These are phyloP conservation scores for Bruguiera hainesii DNA, from an alignment of 441 rosid species.

Conservation along the genomic window DNA sequence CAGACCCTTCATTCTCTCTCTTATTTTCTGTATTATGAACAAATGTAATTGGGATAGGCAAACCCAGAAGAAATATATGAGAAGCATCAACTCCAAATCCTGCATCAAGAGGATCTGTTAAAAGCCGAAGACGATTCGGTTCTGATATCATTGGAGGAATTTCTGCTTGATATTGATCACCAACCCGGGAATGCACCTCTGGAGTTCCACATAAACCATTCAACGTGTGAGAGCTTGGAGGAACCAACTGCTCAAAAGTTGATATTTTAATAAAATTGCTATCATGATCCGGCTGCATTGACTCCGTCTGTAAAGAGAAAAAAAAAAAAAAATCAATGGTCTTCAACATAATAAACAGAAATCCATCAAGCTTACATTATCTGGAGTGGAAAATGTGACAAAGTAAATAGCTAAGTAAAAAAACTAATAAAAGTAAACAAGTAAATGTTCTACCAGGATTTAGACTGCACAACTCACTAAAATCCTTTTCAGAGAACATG, in stretches of 20 bases:
- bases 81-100: slow-evolving; percentile 28
- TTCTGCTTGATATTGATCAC: slow-evolving; percentile 61
- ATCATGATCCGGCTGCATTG: slow-evolving; percentile 31
- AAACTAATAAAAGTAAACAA: slow-evolving; percentile 11
- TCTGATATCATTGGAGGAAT: slow-evolving; percentile 60
- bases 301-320: slow-evolving; percentile 35
- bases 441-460: background rate
- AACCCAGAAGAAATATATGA: slow-evolving; percentile 43
- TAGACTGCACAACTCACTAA: background rate
- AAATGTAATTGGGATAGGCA: slow-evolving; percentile 50
- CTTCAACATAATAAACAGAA: slow-evolving; percentile 2
- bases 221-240: slow-evolving; percentile 33
- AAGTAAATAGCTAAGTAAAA: slow-evolving; percentile 1
- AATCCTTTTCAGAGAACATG: background rate
- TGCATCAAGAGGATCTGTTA: slow-evolving; percentile 36
- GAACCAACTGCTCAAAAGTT: slow-evolving; percentile 27
- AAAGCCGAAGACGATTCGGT: slow-evolving; percentile 35
- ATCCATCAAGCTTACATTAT: background rate
- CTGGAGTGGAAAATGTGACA: background rate
- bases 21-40: slow-evolving; percentile 18
- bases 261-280: slow-evolving; percentile 31
- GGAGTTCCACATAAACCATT: slow-evolving; percentile 52
- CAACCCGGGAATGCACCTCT: slow-evolving; percentile 55
- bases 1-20: slow-evolving; percentile 25
- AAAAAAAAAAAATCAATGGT: slow-evolving; percentile 6